Evolutionary conservation across 2,329 filamentous ascomycete species (phyloP).

Genomic region (Aotearoamyces nothofagi): DNA sequence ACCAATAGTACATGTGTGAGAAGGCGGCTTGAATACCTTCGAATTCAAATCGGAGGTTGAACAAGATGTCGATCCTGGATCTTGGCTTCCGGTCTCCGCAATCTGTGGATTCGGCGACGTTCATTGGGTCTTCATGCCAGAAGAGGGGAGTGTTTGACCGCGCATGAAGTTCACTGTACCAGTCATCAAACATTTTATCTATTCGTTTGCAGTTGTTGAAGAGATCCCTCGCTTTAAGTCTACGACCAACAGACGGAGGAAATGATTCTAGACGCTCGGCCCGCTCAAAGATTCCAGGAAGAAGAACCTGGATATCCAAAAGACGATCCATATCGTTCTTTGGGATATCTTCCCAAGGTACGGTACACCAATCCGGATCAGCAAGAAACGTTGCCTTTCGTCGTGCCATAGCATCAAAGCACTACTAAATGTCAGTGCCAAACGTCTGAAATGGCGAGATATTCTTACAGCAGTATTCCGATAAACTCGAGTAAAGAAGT

Average conservation of each 20-base stretch:
- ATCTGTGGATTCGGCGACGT: conserved; percentile 16
- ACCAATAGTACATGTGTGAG: conserved; percentile 38
- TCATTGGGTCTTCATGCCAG: conserved; percentile 23
- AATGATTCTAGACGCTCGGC: conserved; percentile 26
- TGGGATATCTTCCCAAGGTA: conserved; percentile 35
- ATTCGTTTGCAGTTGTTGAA: conserved; percentile 30
- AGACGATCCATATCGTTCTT: conserved; percentile 35
- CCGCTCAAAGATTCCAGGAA: conserved; percentile 31
- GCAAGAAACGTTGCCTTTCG: conserved; percentile 35
- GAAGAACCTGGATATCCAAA: conserved; percentile 31
- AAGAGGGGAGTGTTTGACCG: conserved; percentile 16
- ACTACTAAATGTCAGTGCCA: conserved; percentile 18
- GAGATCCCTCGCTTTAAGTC: conserved; percentile 30
- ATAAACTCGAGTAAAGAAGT: conserved; percentile 40
- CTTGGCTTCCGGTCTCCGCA: conserved; percentile 23
- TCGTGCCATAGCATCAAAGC: conserved; percentile 31
- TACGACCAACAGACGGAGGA: conserved; percentile 25
- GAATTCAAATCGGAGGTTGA: conserved; percentile 20
- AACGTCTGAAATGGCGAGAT: not conserved
- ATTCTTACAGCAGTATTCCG: conserved; percentile 33
- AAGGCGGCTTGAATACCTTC: conserved; percentile 27
- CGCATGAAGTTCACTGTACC: conserved; percentile 23
- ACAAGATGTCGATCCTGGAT: not conserved
- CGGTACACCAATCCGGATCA: conserved; percentile 31
- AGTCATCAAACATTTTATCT: conserved; percentile 31